Percentiles rank a stretch among this genome's conserved stretches.
Conservation (phyloP, 805 yeast genomes). For the Hanseniaspora meyeri region DNA sequence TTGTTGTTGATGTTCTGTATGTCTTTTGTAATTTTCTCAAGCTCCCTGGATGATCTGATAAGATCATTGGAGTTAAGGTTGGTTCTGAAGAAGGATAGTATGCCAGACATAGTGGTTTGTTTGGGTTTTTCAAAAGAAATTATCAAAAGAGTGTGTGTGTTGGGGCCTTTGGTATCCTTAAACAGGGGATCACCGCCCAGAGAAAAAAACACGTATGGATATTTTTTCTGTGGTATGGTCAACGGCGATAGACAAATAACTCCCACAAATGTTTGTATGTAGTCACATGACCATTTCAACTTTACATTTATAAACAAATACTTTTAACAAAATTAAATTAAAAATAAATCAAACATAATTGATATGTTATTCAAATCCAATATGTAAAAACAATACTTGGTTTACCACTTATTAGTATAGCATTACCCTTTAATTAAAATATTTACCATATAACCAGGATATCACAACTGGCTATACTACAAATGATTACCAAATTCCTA, state of each 20-base stretch:
- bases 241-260: not conserved
- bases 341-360: too few species aligned
- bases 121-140: not conserved
- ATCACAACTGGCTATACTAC: too few species aligned
- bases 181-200: not conserved
- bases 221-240: not conserved
- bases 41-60: slow-evolving; percentile 7
- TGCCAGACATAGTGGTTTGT: not conserved
- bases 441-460: too few species aligned
- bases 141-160: not conserved
- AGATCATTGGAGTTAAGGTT: slow-evolving; percentile 6
- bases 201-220: too few species aligned
- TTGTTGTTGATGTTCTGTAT: slow-evolving; percentile 7
- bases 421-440: too few species aligned
- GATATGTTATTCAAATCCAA: not conserved
- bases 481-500: too few species aligned
- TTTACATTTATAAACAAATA: too few species aligned
- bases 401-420: too few species aligned
- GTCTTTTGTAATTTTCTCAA: slow-evolving; percentile 5
- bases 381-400: too few species aligned
- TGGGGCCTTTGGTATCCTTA: too few species aligned
- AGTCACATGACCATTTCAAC: not conserved
- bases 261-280: not conserved
- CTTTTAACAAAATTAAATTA: too few species aligned
- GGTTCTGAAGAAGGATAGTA: not conserved